Conservation (phyloP, 2,329 filamentous ascomycete species). For the Exophiala aquamarina region DNA sequence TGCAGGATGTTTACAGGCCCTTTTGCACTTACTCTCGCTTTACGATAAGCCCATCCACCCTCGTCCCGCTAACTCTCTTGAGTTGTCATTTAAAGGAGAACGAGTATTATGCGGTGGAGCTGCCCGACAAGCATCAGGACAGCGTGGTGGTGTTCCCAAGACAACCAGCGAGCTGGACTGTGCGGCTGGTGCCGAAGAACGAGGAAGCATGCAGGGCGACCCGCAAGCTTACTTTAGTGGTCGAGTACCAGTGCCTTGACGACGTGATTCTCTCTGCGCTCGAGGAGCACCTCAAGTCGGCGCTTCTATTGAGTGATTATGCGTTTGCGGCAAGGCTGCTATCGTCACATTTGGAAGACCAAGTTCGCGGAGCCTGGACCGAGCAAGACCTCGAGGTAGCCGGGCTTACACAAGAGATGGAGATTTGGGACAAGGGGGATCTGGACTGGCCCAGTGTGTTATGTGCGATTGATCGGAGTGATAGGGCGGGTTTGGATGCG, state of each 20-base stretch:
- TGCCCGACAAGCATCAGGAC: slow-evolving; percentile 41
- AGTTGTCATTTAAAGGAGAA: slow-evolving; percentile 70
- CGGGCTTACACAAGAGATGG: slow-evolving; percentile 53
- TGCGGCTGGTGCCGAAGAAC: slow-evolving; percentile 14
- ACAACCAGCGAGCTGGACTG: slow-evolving; percentile 66
- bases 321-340: slow-evolving; percentile 51
- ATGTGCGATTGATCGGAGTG: slow-evolving; percentile 48
- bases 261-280: slow-evolving; percentile 64
- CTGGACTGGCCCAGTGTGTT: slow-evolving; percentile 56
- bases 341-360: slow-evolving; percentile 49
- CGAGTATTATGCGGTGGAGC: slow-evolving; percentile 60
- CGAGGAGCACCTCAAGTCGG: slow-evolving; percentile 45
- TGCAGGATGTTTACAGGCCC: slow-evolving; percentile 92
- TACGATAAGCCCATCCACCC: slow-evolving; percentile 77
- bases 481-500: slow-evolving; percentile 42
- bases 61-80: slow-evolving; percentile 72
- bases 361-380: slow-evolving; percentile 47
- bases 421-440: slow-evolving; percentile 52
- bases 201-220: not conserved
- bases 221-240: slow-evolving; percentile 53
- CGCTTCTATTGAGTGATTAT: slow-evolving; percentile 50
- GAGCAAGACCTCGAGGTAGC: slow-evolving; percentile 54
- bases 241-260: slow-evolving; percentile 75
- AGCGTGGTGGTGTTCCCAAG: slow-evolving; percentile 70
- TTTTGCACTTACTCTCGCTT: slow-evolving; percentile 81